Conservation (phyloP, 495 filamentous ascomycete species). For the Usnea hakonensis region DNA sequence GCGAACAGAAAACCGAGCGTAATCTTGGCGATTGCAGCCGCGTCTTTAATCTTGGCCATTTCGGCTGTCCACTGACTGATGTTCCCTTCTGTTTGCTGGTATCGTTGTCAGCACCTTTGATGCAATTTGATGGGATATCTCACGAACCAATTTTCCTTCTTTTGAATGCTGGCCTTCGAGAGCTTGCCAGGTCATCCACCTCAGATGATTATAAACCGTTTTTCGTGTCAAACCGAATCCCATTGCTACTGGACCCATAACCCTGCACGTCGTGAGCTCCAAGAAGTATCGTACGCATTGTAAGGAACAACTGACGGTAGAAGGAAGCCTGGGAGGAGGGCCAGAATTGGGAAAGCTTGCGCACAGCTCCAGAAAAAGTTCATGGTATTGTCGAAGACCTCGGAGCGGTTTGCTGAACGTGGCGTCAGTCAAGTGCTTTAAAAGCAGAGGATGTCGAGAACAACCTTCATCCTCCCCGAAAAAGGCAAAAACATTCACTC, state of each 20-base stretch:
- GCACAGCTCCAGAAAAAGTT: slow-evolving; percentile 17
- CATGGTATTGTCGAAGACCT: slow-evolving; percentile 18
- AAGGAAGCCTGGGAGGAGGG: slow-evolving; percentile 14
- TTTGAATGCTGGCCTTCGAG: slow-evolving; percentile 2
- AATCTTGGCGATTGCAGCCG: slow-evolving; percentile 17
- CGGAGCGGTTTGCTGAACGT: slow-evolving; percentile 1
- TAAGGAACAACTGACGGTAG: slow-evolving; percentile 12
- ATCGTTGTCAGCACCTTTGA: background rate
- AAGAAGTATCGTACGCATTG: background rate
- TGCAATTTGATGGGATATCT: background rate
- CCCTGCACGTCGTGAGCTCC: background rate
- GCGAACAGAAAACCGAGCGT: slow-evolving; percentile 18
- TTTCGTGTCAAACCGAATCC: background rate
- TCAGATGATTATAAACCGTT: background rate
- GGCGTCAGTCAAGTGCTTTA: slow-evolving; percentile 1
- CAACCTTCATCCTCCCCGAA: slow-evolving; percentile 14
- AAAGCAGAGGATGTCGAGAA: background rate
- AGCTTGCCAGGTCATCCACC: background rate
- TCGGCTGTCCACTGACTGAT: slow-evolving; percentile 20
- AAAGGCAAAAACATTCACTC: slow-evolving; percentile 16
- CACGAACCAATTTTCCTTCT: background rate
- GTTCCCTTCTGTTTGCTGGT: slow-evolving; percentile 1
- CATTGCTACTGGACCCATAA: slow-evolving; percentile 12
- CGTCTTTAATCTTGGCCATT: slow-evolving; percentile 13
- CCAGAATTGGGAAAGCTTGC: slow-evolving; percentile 17